Percentiles rank a stretch among this genome's conserved stretches.
phyloP scores from a whole-genome alignment of 1,139 yeast genomes.

The Taphrina communis region DNA sequence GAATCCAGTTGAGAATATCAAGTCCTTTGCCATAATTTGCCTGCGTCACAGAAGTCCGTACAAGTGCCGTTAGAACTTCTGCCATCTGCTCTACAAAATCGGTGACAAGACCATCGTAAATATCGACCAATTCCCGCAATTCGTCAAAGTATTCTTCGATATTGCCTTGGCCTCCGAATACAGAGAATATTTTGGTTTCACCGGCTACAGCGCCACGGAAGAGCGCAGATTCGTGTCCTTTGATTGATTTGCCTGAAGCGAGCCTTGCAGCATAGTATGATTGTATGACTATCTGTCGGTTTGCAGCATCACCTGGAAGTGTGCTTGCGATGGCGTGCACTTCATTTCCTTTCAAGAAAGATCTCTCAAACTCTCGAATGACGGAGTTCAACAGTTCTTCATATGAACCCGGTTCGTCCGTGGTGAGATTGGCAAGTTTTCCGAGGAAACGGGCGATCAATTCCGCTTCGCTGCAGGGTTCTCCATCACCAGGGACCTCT shows the following conservation, averaged over 20 bases:
- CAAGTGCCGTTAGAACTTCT: slow-evolving; percentile 67
- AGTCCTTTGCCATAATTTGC: slow-evolving; percentile 94
- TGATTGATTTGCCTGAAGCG: slow-evolving; percentile 59
- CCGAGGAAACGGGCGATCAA: slow-evolving; percentile 84
- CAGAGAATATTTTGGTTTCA: slow-evolving; percentile 72
- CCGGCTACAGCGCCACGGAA: slow-evolving; percentile 58
- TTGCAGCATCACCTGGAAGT: slow-evolving; percentile 57
- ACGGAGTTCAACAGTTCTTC: slow-evolving; percentile 73
- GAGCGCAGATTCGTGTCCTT: slow-evolving; percentile 67
- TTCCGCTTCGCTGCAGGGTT: slow-evolving; percentile 88
- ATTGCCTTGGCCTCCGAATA: slow-evolving; percentile 99
- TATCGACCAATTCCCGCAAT: slow-evolving; percentile 78
- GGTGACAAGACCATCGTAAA: slow-evolving; percentile 74
- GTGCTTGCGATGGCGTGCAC: slow-evolving; percentile 87
- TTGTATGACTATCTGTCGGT: slow-evolving; percentile 75
- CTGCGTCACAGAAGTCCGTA: slow-evolving; percentile 76
- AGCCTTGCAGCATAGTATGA: slow-evolving; percentile 67
- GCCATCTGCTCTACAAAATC: slow-evolving; percentile 77
- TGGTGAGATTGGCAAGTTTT: slow-evolving; percentile 67
- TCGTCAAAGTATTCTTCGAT: slow-evolving; percentile 97
- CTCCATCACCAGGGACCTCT: slow-evolving; percentile 83
- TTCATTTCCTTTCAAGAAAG: slow-evolving; percentile 76
- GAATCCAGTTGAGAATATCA: slow-evolving; percentile 85
- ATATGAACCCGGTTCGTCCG: slow-evolving; percentile 62
- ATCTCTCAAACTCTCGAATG: slow-evolving; percentile 79